Evolutionary conservation across 768 basidiomycete genomes (phyloP), one percentile per base, ranked within the genome.

Genomic region (Mycena alexandri): DNA sequence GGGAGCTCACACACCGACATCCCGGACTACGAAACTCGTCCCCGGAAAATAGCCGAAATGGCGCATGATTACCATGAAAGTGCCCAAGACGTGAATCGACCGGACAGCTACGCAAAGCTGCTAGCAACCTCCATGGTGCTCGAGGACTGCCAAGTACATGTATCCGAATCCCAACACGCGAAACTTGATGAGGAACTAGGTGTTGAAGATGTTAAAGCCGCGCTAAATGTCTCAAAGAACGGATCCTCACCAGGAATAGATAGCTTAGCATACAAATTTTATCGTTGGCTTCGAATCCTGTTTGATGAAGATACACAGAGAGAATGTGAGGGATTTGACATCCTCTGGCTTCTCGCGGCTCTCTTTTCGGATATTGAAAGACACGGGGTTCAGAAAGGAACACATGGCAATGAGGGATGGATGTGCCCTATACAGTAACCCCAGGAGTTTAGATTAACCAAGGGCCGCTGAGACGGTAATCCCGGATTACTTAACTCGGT

Each of bases 341-440:
- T 55, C 14, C 38, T 55, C 38, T 21, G 29, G 41, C 14, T 21
- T 8, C 53, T 55, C 12, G 42, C 36, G 3, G 53, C 38, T 0
- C 21, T 55, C 17, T 55, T 16, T 42, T 38, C 53, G 14, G 53
- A 55, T 38, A 55, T 55, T 17, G 34, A 54, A 19, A 38, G 19
- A 11, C n/a, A 54, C 19, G 52, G 19, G 36, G 36, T 54, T 1
- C 6, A 12, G 34, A 38, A 22, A 38, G 34, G 34, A 29, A 54
- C 52, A 0, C 10, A 54, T 17, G 36, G 36, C 52, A 54, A 54
- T 21, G 22, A 10, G 17, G 52, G 36, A 11, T 38, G 52, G 52
- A 54, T 54, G 52, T 54, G 52, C 52, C 52, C 34, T 21, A 54
- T 54, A n/a, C n/a, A n/a, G n/a, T n/a, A n/a, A n/a, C n/a, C n/a